A percentile compares a stretch with the other conserved stretches of the same genome.
phyloP scores from a whole-genome alignment of 495 filamentous ascomycete genomes.

The Hypoxylon crocopeplum region DNA sequence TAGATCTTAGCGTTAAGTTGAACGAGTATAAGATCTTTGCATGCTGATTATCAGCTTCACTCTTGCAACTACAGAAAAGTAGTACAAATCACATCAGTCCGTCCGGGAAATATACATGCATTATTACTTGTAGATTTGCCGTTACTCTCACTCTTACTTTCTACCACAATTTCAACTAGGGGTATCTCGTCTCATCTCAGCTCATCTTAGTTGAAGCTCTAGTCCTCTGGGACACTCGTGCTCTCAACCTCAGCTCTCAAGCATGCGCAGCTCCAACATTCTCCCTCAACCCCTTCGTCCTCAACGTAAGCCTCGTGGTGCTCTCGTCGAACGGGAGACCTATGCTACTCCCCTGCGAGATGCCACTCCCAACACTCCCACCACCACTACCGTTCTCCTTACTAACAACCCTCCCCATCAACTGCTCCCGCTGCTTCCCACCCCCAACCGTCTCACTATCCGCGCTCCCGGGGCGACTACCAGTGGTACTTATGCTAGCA shows the following conservation, averaged over 20 bases:
- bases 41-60: no score
- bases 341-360: constrained; percentile 3
- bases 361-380: neutral
- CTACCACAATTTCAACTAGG: neutral
- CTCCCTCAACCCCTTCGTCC: constrained; percentile 58
- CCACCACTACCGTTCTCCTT: constrained; percentile 3
- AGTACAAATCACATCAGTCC: no score
- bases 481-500: constrained; percentile 46
- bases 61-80: no score
- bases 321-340: constrained; percentile 50
- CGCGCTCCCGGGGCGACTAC: constrained; percentile 56
- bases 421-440: constrained; percentile 46
- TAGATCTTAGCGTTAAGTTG: no score
- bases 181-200: neutral
- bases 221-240: no score
- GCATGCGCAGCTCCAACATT: constrained; percentile 44
- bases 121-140: no score
- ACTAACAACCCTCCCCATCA: constrained; percentile 42
- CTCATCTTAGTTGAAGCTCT: neutral
- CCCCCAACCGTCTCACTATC: no score
- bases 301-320: constrained; percentile 46
- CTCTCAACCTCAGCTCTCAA: no score
- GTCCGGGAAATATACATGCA: no score
- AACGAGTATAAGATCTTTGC: no score
- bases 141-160: no score